phyloP scores from a whole-genome alignment of 148 eudicot genomes.

The Chenopodium berlandieri region DNA sequence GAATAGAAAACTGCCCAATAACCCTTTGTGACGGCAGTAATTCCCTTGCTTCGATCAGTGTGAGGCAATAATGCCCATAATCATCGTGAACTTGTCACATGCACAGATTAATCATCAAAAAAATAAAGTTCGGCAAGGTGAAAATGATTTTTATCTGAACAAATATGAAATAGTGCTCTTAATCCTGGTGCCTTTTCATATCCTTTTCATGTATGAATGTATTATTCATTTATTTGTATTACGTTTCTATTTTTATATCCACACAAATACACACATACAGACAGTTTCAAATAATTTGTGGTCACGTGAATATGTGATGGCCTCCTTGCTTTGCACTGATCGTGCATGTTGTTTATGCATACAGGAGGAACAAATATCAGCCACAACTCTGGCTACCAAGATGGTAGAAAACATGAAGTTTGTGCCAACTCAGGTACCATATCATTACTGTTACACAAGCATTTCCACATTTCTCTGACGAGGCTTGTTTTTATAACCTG shows the following conservation, averaged over 20 bases:
- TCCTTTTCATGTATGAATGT: neutral
- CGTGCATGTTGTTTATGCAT: constrained; percentile 12
- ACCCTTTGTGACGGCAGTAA: too few species aligned
- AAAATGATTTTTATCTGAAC: neutral
- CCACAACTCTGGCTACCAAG: constrained; percentile 73
- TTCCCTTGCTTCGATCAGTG: too few species aligned
- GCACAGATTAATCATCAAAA: too few species aligned
- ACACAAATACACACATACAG: neutral
- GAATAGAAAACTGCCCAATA: too few species aligned
- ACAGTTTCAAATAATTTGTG: neutral
- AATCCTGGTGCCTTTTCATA: neutral
- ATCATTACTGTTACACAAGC: neutral
- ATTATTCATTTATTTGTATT: neutral
- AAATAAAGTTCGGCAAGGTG: neutral
- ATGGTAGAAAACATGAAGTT: constrained; percentile 88
- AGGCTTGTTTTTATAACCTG: neutral
- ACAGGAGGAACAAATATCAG: constrained; percentile 81
- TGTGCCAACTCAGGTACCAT: constrained; percentile 68
- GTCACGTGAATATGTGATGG: constrained; percentile 11
- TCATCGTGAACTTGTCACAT: too few species aligned
- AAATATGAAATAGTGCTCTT: neutral
- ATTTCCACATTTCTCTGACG: neutral
- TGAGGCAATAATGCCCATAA: too few species aligned
- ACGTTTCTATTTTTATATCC: neutral
- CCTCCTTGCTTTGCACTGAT: neutral